Conservation (phyloP, 2,329 filamentous ascomycete genomes). For the Ophiostoma quercus region DNA sequence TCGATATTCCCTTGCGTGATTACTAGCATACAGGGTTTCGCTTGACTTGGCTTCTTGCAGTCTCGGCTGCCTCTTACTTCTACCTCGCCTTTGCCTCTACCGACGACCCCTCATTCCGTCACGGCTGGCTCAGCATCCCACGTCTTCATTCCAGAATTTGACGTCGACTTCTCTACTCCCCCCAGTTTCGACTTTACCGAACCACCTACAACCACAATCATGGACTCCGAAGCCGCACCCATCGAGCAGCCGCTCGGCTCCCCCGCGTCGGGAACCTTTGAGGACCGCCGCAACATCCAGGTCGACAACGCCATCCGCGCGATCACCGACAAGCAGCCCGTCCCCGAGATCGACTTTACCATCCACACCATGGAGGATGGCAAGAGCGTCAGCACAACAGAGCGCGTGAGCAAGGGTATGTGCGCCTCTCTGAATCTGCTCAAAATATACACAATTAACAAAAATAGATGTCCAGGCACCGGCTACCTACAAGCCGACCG, state of each 20-base stretch:
- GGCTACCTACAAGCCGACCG: slow-evolving; percentile 83
- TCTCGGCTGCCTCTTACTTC: background rate
- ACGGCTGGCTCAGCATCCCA: background rate
- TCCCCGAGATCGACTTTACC: slow-evolving; percentile 97
- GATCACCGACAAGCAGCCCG: slow-evolving; percentile 88
- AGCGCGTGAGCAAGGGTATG: slow-evolving; percentile 96
- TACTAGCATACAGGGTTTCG: background rate
- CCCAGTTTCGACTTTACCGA: background rate
- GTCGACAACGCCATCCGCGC: slow-evolving; percentile 89
- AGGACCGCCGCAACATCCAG: slow-evolving; percentile 52
- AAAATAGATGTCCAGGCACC: slow-evolving; percentile 94
- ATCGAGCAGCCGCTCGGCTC: slow-evolving; percentile 34
- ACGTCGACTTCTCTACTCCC: background rate
- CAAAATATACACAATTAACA: background rate
- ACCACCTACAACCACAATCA: slow-evolving; percentile 33
- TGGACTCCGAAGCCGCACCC: slow-evolving; percentile 46
- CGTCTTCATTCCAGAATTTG: background rate
- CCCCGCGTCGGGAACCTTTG: background rate
- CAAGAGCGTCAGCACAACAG: slow-evolving; percentile 86
- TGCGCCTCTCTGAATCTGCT: background rate
- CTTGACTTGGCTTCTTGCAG: background rate
- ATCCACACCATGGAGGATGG: slow-evolving; percentile 98
- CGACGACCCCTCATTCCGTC: slow-evolving; percentile 5
- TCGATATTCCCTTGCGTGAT: background rate
- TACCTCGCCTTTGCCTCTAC: background rate